Base-by-base conservation (phyloP, 306 rosid species). In the Sicyos edulis region DNA sequence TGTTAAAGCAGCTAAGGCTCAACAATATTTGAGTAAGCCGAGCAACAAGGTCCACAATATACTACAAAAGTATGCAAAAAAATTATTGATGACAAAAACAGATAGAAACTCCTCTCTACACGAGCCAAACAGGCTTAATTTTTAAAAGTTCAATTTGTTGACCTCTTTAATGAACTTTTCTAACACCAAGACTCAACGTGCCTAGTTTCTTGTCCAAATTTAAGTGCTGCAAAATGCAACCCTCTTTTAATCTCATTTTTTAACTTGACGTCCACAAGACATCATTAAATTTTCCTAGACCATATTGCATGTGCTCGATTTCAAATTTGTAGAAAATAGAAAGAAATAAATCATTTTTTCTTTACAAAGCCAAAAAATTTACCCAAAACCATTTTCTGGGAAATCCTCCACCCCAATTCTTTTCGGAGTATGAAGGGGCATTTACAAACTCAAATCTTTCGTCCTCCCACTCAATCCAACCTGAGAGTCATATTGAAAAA, bases 341-440 rank as follows among this genome's bases (percentile, higher is more conserved):
- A 67, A 67, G 55, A 37, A 63, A 8, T 1, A 34, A 8, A 34
- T 37, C 37, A 7, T 63, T 60, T 60, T 45, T 60, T 63, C 5
- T 44, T 42, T 10, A 20, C 34, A 65, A 65, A 44, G 32, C 54
- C 32, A 74, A 74, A 50, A 67, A 22, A 79, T 53, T 82, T 87
- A 92, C 98, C 98, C 98, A 92, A 86, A 90, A 92, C 98, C 98
- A 92, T 85, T 88, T 92, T 86, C 98, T 87, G 15, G 98, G 96
- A 80, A 92, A 92, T 74, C 74, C 93, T 80, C 93, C 98, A 71
- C 98, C 98, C 98, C 98, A 92, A 60, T 92, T 92, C 85, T 92
- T 90, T 79, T 92, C 96, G 3, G 96, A 90, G 81, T 92, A 90
- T 42, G 98, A 88, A 42, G 93, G 96, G 64, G 98, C 98, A 84